Evolutionary conservation across 768 basidiomycete species (phyloP).

Genomic region (Omphalotus guepiniiformis): DNA sequence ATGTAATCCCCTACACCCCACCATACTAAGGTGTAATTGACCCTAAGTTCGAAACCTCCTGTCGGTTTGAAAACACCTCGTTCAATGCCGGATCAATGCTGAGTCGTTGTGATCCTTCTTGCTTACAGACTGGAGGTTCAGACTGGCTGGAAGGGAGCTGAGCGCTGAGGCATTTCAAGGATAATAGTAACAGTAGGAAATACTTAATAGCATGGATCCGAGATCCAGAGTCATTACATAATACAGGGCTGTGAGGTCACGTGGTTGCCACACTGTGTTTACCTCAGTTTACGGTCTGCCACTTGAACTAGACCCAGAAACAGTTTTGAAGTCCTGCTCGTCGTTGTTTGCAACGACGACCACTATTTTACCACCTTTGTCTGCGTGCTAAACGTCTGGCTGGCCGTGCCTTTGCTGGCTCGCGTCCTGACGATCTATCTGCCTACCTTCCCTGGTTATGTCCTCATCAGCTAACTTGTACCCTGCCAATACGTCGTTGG

Average conservation of each 20-base stretch:
- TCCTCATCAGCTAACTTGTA: constrained; percentile 42
- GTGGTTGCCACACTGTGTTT: neutral
- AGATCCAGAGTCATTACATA: neutral
- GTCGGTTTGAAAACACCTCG: no score
- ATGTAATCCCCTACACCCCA: no score
- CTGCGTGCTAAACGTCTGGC: neutral
- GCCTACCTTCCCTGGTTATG: constrained; percentile 24
- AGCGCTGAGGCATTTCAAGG: neutral
- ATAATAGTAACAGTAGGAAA: neutral
- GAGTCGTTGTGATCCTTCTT: no score
- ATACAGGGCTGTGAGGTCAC: neutral
- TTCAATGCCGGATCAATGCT: no score
- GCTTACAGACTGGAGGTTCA: no score
- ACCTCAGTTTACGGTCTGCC: no score
- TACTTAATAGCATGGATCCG: neutral
- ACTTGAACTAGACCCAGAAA: neutral
- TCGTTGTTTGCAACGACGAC: constrained; percentile 24
- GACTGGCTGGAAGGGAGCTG: no score
- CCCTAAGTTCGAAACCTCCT: no score
- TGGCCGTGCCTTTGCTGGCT: constrained; percentile 9
- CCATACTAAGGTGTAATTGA: no score
- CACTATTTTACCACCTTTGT: constrained; percentile 16
- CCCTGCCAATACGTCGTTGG: constrained; percentile 29
- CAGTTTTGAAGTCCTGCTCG: neutral
- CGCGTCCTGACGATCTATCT: constrained; percentile 5